Conservation (phyloP, 2,329 filamentous ascomycete species). For the Cercospora beticola region DNA sequence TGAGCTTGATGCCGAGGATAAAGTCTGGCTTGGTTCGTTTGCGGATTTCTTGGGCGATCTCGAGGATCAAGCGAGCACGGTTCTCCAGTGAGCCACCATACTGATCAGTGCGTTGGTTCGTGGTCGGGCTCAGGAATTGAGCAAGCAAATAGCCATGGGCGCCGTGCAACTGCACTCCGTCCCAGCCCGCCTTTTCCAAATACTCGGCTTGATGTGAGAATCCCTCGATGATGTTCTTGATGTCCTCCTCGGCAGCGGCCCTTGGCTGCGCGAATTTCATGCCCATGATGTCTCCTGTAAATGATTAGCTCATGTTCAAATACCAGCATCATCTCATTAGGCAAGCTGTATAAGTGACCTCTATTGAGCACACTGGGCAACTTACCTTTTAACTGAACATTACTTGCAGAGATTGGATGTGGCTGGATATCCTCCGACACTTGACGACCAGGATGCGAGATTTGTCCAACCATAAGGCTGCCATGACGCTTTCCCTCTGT, state of each 20-base stretch:
- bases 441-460: slow-evolving; percentile 64
- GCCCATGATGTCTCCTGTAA: slow-evolving; percentile 45
- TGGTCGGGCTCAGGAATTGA: slow-evolving; percentile 46
- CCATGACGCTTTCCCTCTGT: slow-evolving; percentile 57
- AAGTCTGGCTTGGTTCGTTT: slow-evolving; percentile 43
- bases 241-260: slow-evolving; percentile 55
- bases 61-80: slow-evolving; percentile 44
- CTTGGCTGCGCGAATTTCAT: slow-evolving; percentile 56
- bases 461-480: slow-evolving; percentile 59
- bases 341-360: background rate
- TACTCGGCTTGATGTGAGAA: slow-evolving; percentile 64
- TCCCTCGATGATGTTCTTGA: slow-evolving; percentile 57
- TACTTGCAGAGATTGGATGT: slow-evolving; percentile 54
- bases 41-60: slow-evolving; percentile 43
- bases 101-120: slow-evolving; percentile 46
- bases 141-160: slow-evolving; percentile 49
- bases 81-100: slow-evolving; percentile 47
- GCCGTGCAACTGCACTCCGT: slow-evolving; percentile 50
- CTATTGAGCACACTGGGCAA: background rate
- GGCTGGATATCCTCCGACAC: slow-evolving; percentile 47
- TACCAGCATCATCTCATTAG: background rate
- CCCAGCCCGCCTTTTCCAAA: slow-evolving; percentile 61
- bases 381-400: slow-evolving; percentile 39
- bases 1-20: slow-evolving; percentile 58
- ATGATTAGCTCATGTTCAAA: slow-evolving; percentile 27